phyloP scores from a whole-genome alignment of 306 rosid species.

The Prosopis cineraria region DNA sequence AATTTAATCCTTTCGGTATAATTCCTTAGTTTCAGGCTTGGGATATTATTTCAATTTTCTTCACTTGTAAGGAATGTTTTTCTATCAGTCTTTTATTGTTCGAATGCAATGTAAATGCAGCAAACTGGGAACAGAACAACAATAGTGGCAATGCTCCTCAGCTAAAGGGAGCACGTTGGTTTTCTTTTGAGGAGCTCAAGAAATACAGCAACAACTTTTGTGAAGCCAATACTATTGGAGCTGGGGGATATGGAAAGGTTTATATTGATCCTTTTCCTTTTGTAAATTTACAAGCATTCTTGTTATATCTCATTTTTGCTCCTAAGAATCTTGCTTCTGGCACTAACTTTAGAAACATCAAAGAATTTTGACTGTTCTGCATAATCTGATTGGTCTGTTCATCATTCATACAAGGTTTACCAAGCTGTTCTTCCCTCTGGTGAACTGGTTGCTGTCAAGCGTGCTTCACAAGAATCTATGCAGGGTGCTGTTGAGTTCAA shows the following conservation, averaged over 20 bases:
- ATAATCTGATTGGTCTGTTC: not conserved
- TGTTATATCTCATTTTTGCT: not conserved
- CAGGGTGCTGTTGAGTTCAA: constrained; percentile 71
- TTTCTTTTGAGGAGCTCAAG: constrained; percentile 71
- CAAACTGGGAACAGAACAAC: constrained; percentile 46
- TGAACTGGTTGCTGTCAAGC: constrained; percentile 61
- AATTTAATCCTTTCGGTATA: constrained; percentile 51
- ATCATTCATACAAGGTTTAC: constrained; percentile 49
- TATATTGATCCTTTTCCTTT: not conserved
- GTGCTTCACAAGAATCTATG: constrained; percentile 60
- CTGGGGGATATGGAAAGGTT: constrained; percentile 89
- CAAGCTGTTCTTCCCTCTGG: constrained; percentile 66
- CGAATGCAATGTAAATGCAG: constrained; percentile 43
- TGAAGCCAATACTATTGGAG: constrained; percentile 35
- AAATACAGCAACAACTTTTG: constrained; percentile 54
- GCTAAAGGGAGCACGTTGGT: constrained; percentile 67
- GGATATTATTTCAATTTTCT: not conserved
- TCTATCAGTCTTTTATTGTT: constrained; percentile 21
- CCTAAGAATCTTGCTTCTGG: not conserved
- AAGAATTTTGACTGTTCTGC: not conserved
- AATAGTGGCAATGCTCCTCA: constrained; percentile 49
- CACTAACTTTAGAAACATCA: not conserved
- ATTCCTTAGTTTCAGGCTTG: not conserved
- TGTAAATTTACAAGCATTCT: not conserved
- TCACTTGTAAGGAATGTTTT: constrained; percentile 20